A percentile compares a stretch with the other conserved stretches of the same genome.
Evolutionary conservation across 495 filamentous ascomycete species (phyloP).

Genomic region (Parmelia sp.): DNA sequence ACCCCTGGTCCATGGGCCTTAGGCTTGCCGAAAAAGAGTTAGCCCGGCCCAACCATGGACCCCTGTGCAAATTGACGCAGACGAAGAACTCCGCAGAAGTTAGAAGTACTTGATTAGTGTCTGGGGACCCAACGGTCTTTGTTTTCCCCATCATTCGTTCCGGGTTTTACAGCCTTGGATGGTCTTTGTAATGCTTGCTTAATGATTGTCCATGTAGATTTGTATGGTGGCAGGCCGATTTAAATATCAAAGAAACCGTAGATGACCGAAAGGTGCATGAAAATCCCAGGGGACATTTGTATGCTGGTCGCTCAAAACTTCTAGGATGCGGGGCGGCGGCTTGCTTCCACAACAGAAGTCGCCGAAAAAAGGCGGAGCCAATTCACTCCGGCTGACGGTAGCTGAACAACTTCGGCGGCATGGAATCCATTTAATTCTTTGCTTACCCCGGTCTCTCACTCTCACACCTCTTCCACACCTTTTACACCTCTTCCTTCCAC

Average conservation of each 20-base stretch:
- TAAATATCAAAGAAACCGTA: background rate
- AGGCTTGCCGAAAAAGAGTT: background rate
- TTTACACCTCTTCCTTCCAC: background rate
- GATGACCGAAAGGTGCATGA: constrained; percentile 1
- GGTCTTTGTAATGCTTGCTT: background rate
- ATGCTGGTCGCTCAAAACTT: background rate
- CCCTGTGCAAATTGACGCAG: background rate
- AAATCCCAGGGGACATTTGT: background rate
- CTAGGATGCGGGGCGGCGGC: background rate
- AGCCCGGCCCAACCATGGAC: background rate
- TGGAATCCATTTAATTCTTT: background rate
- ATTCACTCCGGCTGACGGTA: background rate
- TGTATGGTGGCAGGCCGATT: background rate
- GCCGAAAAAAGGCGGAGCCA: background rate
- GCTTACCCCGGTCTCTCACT: background rate
- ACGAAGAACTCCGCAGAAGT: no score
- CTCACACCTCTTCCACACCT: background rate
- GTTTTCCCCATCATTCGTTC: no score
- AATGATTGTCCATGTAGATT: background rate
- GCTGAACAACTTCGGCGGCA: background rate
- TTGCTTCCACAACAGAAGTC: background rate
- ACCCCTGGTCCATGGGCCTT: no score
- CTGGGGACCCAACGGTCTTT: background rate
- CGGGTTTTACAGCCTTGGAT: background rate
- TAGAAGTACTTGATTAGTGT: no score